Percentiles rank a stretch among this genome's conserved stretches.
These are phyloP conservation scores for Ceratocystis colombiana DNA, from an alignment of 2,329 filamentous ascomycete species.

Conservation along the genomic window DNA sequence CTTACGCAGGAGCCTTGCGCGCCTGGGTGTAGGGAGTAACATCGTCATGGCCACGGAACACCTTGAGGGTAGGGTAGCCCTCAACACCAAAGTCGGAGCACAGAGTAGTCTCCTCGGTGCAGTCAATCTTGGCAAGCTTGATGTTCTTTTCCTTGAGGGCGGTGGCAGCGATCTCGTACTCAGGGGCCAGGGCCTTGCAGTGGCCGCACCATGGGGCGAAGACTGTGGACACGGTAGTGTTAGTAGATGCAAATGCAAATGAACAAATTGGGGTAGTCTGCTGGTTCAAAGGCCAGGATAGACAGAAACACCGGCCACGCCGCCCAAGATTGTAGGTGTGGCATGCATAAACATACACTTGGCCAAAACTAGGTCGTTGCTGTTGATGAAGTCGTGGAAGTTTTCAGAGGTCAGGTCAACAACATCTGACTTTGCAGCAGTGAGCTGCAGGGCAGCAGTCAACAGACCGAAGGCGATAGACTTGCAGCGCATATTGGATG, in stretches of 20 bases:
- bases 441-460: slow-evolving; percentile 48
- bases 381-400: slow-evolving; percentile 76
- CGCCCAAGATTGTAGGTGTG: no score
- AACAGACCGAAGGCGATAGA: slow-evolving; percentile 45
- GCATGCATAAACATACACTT: slow-evolving; percentile 58
- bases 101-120: slow-evolving; percentile 85
- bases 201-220: slow-evolving; percentile 96
- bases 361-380: slow-evolving; percentile 80
- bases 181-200: slow-evolving; percentile 94
- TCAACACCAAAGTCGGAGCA: slow-evolving; percentile 86
- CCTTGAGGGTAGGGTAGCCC: slow-evolving; percentile 96
- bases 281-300: no score
- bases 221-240: slow-evolving; percentile 42
- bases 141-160: slow-evolving; percentile 81
- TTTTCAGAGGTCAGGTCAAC: slow-evolving; percentile 72
- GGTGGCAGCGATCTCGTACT: slow-evolving; percentile 81
- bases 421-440: slow-evolving; percentile 67
- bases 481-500: slow-evolving; percentile 41
- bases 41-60: slow-evolving; percentile 86
- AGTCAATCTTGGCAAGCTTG: slow-evolving; percentile 78
- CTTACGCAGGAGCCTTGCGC: slow-evolving; percentile 70
- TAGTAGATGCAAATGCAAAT: neutral
- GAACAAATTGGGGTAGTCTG: no score
- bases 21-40: slow-evolving; percentile 75
- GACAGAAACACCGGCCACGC: no score